Evolutionary conservation across 2,329 filamentous ascomycete species (phyloP).

Genomic region (Dryadomyces sulphureus): DNA sequence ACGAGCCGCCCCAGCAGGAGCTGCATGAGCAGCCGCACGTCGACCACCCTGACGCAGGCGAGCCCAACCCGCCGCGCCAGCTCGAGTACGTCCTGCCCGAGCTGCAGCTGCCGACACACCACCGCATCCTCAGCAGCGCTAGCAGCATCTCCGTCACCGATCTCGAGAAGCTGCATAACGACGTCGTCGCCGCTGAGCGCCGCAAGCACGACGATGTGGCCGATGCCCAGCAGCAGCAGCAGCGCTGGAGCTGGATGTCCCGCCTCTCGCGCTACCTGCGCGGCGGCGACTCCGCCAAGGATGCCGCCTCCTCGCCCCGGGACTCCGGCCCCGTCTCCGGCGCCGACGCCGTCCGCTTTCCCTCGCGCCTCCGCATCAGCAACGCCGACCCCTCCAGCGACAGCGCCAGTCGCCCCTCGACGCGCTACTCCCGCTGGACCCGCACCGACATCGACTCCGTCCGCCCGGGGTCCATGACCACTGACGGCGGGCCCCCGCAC

Average conservation of each 20-base stretch:
- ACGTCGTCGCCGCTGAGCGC: background rate
- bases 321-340: background rate
- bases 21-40: background rate
- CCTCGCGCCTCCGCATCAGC: background rate
- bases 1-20: background rate
- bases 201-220: background rate
- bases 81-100: background rate
- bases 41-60: background rate
- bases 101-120: background rate
- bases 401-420: conserved; percentile 4
- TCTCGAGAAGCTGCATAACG: background rate
- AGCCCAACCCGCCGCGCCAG: background rate
- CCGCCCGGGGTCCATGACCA: background rate
- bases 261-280: conserved; percentile 9
- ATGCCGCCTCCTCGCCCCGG: background rate
- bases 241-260: conserved; percentile 12
- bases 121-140: background rate
- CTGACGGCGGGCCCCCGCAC: background rate
- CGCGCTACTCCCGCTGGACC: conserved; percentile 9
- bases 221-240: background rate
- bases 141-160: background rate
- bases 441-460: conserved; percentile 3
- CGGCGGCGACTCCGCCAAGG: background rate
- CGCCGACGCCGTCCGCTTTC: background rate
- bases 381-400: background rate